Evolutionary conservation across 208 protist genomes (phyloP), one percentile per base, ranked within the genome.

Genomic region (Crithidia fasciculata): DNA sequence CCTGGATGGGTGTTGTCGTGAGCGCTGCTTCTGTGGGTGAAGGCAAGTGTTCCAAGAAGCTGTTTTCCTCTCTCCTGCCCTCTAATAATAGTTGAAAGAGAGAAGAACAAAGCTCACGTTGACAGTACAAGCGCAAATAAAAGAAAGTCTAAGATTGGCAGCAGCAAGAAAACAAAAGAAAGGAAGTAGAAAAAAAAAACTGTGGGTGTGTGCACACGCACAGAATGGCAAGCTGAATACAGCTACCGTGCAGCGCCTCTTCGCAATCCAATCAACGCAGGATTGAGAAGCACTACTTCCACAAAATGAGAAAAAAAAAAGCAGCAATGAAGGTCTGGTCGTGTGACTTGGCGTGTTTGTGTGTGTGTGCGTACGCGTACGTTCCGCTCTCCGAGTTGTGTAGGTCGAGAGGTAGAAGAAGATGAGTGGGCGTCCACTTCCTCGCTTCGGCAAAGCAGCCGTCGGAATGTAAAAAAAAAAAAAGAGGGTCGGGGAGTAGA

Each of bases 91-190:
- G 28, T 49, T 13, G 44, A 63, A n/a, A 45, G 45, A 7, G 55
- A 60, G 60, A 58, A 44, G n/a, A 36, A 44, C 43, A 64, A n/a
- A 64, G 55, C 63, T 16, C 62, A 54, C 53, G 7, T 8, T 8
- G 18, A 76, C 50, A 45, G 39, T 44, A n/a, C 3, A 36, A 61
- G 6, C 19, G 55, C 45, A 45, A 41, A 52, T 47, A 41, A 61
- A 71, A 56, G 63, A 40, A 52, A 58, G 54, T 50, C 9, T 5
- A 41, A 18, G 28, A 65, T 15, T 37, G 13, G 62, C 39, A 6
- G 43, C 15, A 72, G 28, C 28, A 28, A 28, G 28, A 28, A 28
- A 28, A 28, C 28, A 28, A 28, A 28, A 28, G 28, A 28, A 2
- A 28, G 28, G 28, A 28, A 28, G 28, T 28, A 28, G 28, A 1